Percentiles rank a stretch among this genome's conserved stretches.
Conservation (phyloP, 768 basidiomycete species). For the Leccinum variicolor region DNA sequence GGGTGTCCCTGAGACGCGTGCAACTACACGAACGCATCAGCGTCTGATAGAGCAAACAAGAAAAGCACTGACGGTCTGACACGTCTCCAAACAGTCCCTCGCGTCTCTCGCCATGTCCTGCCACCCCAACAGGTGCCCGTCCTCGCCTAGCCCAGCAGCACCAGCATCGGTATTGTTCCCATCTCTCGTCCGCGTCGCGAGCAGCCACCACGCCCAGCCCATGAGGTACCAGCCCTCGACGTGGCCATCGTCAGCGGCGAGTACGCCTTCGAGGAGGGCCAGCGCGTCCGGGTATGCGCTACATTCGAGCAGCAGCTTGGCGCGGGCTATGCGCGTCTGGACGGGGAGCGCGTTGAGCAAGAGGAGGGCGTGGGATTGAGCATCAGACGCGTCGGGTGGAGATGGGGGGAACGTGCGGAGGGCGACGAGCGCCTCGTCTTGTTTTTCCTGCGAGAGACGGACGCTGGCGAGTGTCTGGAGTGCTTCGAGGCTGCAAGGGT, state of each 20-base stretch:
- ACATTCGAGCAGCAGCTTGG: conserved; percentile 82
- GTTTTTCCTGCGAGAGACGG: conserved; percentile 80
- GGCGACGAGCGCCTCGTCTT: conserved; percentile 68
- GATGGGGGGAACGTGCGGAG: conserved; percentile 20
- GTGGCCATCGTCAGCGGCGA: conserved; percentile 79
- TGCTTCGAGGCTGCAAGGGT: conserved; percentile 75
- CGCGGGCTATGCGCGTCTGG: conserved; percentile 65
- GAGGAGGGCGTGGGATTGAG: conserved; percentile 35
- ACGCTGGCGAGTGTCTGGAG: conserved; percentile 81
- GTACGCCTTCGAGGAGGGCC: conserved; percentile 71
- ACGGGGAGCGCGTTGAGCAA: conserved; percentile 47
- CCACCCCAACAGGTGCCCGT: conserved; percentile 52
- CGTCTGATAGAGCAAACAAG: too few relatives aligned
- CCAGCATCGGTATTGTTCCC: conserved; percentile 37
- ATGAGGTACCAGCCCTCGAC: conserved; percentile 94
- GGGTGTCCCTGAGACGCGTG: conserved; percentile 69
- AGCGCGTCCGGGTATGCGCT: conserved; percentile 68
- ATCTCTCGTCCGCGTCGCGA: conserved; percentile 69
- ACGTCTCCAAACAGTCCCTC: conserved; percentile 79
- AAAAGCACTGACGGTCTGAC: conserved; percentile 55
- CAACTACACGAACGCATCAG: conserved; percentile 41
- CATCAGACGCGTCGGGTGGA: conserved; percentile 4
- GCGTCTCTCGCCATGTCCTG: conserved; percentile 72
- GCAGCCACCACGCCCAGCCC: conserved; percentile 89
- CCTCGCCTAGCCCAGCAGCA: conserved; percentile 31